Conservation (phyloP, 495 filamentous ascomycete species). For the Neohortaea acidophila region DNA sequence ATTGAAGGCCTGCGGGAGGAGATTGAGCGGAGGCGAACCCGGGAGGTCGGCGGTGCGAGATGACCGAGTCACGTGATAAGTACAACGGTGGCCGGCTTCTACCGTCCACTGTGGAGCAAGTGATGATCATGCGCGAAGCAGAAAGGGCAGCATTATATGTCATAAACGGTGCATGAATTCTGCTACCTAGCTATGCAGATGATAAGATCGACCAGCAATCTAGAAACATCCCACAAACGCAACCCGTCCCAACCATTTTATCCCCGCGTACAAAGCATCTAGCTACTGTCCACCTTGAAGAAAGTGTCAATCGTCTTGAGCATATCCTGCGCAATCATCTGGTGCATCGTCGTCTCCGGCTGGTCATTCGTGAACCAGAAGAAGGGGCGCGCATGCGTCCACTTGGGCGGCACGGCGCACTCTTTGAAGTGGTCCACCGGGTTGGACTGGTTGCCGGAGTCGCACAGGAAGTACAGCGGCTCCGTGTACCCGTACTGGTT, state of each 20-base stretch:
- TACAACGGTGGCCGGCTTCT: too few species aligned
- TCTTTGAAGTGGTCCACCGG: conserved; percentile 4
- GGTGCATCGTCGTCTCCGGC: conserved; percentile 9
- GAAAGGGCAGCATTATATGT: too few species aligned
- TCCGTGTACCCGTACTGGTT: conserved; percentile 4
- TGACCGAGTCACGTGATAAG: too few species aligned
- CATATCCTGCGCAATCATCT: conserved; percentile 14
- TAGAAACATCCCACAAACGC: too few species aligned
- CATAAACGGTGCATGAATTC: too few species aligned
- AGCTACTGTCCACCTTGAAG: too few species aligned
- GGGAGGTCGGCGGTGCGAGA: conserved; percentile 6
- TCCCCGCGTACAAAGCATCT: too few species aligned
- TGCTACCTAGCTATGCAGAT: too few species aligned
- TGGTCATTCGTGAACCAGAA: conserved; percentile 11
- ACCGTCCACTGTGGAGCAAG: too few species aligned
- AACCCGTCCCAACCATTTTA: too few species aligned
- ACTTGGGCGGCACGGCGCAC: conserved; percentile 1
- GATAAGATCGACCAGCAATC: too few species aligned
- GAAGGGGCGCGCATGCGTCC: conserved; percentile 7
- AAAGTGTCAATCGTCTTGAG: conserved; percentile 12
- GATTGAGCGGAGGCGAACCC: conserved; percentile 35
- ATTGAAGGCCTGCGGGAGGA: conserved; percentile 44
- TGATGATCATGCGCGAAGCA: too few species aligned
- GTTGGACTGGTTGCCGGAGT: conserved; percentile 6
- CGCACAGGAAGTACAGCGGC: not conserved